Evolutionary conservation across 306 rosid species (phyloP).

Genomic region (Vigna trinervia): DNA sequence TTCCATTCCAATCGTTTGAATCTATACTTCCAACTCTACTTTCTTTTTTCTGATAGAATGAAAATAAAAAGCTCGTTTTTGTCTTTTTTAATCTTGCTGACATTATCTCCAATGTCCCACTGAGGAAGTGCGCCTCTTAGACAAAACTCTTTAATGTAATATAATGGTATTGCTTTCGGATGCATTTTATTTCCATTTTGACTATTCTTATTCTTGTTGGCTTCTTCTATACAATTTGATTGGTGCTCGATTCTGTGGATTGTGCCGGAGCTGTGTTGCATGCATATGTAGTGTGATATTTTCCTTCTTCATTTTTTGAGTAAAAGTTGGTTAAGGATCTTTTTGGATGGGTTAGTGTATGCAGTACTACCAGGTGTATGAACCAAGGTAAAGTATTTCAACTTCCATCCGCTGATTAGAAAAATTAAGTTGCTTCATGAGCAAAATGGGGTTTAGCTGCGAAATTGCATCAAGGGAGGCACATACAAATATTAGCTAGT

Average conservation of each 20-base stretch:
- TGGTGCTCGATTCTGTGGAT: neutral
- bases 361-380: slow-evolving; percentile 8
- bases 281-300: slow-evolving; percentile 17
- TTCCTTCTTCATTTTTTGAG: neutral
- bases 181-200: neutral
- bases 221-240: neutral
- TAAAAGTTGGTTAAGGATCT: neutral
- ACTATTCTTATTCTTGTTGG: neutral
- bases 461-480: neutral
- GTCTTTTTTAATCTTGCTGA: neutral
- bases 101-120: neutral
- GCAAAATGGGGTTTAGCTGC: neutral
- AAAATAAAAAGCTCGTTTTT: neutral
- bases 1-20: neutral
- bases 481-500: neutral
- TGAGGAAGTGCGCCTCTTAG: neutral
- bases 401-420: neutral
- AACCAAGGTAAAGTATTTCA: slow-evolving; percentile 28
- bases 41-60: neutral
- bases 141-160: neutral
- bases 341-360: neutral
- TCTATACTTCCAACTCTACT: neutral
- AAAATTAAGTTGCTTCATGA: neutral
- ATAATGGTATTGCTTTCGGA: neutral
- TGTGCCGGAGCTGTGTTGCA: neutral